Evolutionary conservation across 345 rosid genomes (phyloP).

Genomic region (Firmiana major): DNA sequence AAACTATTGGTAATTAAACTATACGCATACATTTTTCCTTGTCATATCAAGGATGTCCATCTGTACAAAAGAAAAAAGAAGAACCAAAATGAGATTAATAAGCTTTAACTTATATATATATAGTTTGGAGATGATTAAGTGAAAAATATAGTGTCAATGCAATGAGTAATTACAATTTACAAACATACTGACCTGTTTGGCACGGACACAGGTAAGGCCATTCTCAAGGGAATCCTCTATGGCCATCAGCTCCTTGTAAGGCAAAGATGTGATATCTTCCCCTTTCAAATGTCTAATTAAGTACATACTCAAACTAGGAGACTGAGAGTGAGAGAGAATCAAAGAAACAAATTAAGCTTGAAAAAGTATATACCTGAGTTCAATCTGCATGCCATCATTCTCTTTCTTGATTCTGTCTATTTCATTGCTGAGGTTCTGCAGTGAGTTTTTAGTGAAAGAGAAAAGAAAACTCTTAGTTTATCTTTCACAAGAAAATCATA

Average conservation of each 20-base stretch:
- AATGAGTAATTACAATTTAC: not conserved
- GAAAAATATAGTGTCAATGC: not conserved
- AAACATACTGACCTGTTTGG: not conserved
- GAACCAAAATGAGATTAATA: not conserved
- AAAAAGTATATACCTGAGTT: constrained; percentile 29
- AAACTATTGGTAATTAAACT: not conserved
- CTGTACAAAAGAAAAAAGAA: not conserved
- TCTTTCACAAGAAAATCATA: not conserved
- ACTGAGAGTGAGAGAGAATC: not conserved
- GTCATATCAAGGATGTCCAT: not conserved
- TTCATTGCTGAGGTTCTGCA: constrained; percentile 45
- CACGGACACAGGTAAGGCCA: not conserved
- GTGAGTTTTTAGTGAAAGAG: not conserved
- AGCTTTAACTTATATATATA: not conserved
- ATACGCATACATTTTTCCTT: not conserved
- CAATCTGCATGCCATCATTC: constrained; percentile 51
- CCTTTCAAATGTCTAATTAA: constrained; percentile 43
- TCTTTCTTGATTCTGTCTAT: constrained; percentile 50
- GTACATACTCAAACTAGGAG: not conserved
- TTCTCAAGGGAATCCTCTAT: constrained; percentile 38
- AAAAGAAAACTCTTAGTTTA: not conserved
- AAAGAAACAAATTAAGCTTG: not conserved
- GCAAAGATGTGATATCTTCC: constrained; percentile 40
- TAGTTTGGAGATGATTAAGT: not conserved
- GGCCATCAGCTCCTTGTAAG: constrained; percentile 29